phyloP scores from a whole-genome alignment of 2,329 filamentous ascomycete genomes.

The Botryotinia calthae region DNA sequence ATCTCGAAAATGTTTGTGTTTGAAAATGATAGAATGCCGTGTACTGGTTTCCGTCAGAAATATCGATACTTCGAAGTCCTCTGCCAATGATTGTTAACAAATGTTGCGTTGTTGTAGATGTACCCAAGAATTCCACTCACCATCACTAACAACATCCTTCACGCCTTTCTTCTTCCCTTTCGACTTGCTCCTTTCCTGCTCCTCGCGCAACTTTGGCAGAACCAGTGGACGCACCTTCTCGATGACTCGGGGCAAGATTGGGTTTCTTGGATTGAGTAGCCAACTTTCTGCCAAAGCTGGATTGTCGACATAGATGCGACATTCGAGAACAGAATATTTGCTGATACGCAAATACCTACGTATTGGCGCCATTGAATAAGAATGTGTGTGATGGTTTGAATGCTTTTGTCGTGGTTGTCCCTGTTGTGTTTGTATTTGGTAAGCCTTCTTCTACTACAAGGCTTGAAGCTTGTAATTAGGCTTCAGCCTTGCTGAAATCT shows the following conservation, averaged over 20 bases:
- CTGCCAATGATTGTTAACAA: constrained; percentile 45
- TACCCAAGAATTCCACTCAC: constrained; percentile 44
- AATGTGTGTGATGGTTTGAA: not conserved
- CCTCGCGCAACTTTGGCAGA: constrained; percentile 86
- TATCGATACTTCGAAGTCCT: constrained; percentile 93
- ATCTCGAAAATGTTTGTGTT: constrained; percentile 74
- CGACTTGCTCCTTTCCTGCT: constrained; percentile 62
- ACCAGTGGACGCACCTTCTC: constrained; percentile 81
- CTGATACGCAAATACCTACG: constrained; percentile 88
- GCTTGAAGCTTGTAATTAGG: not conserved
- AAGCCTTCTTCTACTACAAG: not conserved
- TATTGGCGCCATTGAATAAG: constrained; percentile 71
- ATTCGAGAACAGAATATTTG: constrained; percentile 92
- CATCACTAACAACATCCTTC: constrained; percentile 82
- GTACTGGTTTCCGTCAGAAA: constrained; percentile 86
- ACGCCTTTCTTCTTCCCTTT: constrained; percentile 63
- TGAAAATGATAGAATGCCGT: constrained; percentile 81
- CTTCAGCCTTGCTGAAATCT: not conserved
- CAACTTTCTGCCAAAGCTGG: constrained; percentile 79
- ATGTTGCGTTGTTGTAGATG: not conserved
- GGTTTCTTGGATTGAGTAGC: constrained; percentile 74
- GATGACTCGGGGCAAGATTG: constrained; percentile 78
- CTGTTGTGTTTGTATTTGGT: not conserved
- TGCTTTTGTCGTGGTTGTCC: not conserved
- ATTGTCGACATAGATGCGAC: constrained; percentile 92